Evolutionary conservation across 2,329 filamentous ascomycete species (phyloP), one percentile per base, ranked within the genome.

Genomic region (Arthrobotrys musiformis): DNA sequence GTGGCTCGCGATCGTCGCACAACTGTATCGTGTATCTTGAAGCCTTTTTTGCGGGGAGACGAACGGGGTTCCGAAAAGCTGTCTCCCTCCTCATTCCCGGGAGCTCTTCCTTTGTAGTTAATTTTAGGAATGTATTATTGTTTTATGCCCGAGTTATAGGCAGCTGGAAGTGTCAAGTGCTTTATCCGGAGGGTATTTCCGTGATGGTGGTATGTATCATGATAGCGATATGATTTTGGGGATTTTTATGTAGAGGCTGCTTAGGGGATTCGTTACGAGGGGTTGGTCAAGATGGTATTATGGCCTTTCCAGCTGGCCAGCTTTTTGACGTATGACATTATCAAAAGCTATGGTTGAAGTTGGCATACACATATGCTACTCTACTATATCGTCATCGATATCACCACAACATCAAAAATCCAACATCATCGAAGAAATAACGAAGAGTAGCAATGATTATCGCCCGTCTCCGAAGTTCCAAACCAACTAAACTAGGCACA

Each of bases 141-240:
- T 52, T 30, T 11, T 52, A 28, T 50, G n/a, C 46, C 46, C 46
- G 22, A 28, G n/a, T 11, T 33, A 19, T 9, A 19, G 50, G 28
- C 50, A 56, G 50, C 19, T 56, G 50, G 50, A 56, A 56, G 28
- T 33, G 50, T 37, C 50, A 56, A 37, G 24, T 58, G 54, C 33
- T 40, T n/a, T 40, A 58, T 58, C 30, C 19, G 54, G 54, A 33
- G 26, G 15, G 30, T 8, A 37, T 22, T 22, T 58, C 52, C 52
- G 17, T 35, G 22, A n/a, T n/a, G n/a, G n/a, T n/a, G n/a, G n/a
- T n/a, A n/a, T 8, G 52, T 58, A 58, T 58, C 54, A 40, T 58
- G 54, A 58, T 40, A 58, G 37, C 54, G 33, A 58, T 37, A 28
- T 58, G 33, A 58, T 48, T 24, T 26, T 17, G 19, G 13, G 13